These are phyloP conservation scores for Pisolithus thermaeus DNA, from an alignment of 1,284 basidiomycete species.

Conservation along the genomic window DNA sequence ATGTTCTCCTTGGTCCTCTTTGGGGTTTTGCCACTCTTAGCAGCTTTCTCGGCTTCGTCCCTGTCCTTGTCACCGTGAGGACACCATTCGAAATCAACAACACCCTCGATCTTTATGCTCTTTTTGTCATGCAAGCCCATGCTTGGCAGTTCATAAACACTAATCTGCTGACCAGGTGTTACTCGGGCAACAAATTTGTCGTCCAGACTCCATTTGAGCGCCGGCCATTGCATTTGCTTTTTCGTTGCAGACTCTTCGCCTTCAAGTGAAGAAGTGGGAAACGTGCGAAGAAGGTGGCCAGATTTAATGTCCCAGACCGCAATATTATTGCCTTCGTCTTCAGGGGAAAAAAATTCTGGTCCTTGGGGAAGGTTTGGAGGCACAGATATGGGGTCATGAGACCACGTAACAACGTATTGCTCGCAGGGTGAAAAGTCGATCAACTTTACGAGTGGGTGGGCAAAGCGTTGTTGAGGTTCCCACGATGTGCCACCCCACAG, in stretches of 20 bases:
- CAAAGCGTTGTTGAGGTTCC: constrained; percentile 84
- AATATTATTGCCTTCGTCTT: constrained; percentile 96
- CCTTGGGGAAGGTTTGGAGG: constrained; percentile 79
- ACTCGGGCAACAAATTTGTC: constrained; percentile 89
- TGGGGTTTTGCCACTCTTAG: constrained; percentile 40
- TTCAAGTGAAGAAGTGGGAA: constrained; percentile 64
- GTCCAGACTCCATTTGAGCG: constrained; percentile 97
- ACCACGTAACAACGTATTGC: constrained; percentile 97
- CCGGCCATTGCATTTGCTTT: constrained; percentile 90
- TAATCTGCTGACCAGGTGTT: constrained; percentile 88
- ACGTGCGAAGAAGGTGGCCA: constrained; percentile 88
- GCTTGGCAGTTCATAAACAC: constrained; percentile 90
- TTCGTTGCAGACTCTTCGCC: constrained; percentile 55
- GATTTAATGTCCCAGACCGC: constrained; percentile 98
- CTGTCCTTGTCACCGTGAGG: constrained; percentile 88
- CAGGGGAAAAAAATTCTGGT: constrained; percentile 83
- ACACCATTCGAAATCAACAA: constrained; percentile 99
- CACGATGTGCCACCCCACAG: constrained; percentile 93
- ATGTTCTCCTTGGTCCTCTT: constrained; percentile 85
- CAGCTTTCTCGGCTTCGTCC: constrained; percentile 64
- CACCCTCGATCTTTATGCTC: constrained; percentile 96
- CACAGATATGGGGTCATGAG: constrained; percentile 89
- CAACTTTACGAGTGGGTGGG: constrained; percentile 92
- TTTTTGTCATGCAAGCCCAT: constrained; percentile 98
- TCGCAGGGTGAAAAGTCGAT: constrained; percentile 99